Percentiles rank a stretch among this genome's conserved stretches.
Conservation (phyloP, 1,139 yeast genomes). For the Hyphopichia fennica region DNA sequence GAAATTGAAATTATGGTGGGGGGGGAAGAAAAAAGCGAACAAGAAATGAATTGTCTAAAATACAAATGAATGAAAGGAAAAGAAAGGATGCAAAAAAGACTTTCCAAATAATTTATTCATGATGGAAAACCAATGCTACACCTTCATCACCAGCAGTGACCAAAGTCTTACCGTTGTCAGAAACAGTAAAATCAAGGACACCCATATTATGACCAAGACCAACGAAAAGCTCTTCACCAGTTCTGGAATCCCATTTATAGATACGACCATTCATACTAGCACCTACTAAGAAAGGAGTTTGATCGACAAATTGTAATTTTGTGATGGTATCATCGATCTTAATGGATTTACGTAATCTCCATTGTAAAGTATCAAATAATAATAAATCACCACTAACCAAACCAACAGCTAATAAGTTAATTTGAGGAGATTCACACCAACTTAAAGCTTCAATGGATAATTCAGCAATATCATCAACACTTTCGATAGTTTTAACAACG, state of each 20-base stretch:
- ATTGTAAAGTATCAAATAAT: conserved; percentile 77
- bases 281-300: conserved; percentile 61
- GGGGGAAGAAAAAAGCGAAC: background rate
- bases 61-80: background rate
- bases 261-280: conserved; percentile 84
- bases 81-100: background rate
- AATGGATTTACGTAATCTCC: conserved; percentile 79
- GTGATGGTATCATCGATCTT: conserved; percentile 82
- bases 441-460: conserved; percentile 82
- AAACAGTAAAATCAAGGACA: conserved; percentile 73
- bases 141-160: conserved; percentile 99
- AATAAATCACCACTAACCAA: conserved; percentile 84
- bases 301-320: conserved; percentile 63
- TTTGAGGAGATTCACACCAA: conserved; percentile 68
- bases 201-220: conserved; percentile 96
- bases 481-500: conserved; percentile 61
- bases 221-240: conserved; percentile 70
- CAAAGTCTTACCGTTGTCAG: conserved; percentile 64
- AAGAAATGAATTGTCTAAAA: background rate
- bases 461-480: conserved; percentile 65
- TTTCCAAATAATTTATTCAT: conserved; percentile 6
- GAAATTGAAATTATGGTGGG: background rate
- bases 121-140: conserved; percentile 71
- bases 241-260: conserved; percentile 86
- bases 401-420: conserved; percentile 74